Conservation (phyloP, 2,329 filamentous ascomycete genomes). For the Cryphonectria japonica region DNA sequence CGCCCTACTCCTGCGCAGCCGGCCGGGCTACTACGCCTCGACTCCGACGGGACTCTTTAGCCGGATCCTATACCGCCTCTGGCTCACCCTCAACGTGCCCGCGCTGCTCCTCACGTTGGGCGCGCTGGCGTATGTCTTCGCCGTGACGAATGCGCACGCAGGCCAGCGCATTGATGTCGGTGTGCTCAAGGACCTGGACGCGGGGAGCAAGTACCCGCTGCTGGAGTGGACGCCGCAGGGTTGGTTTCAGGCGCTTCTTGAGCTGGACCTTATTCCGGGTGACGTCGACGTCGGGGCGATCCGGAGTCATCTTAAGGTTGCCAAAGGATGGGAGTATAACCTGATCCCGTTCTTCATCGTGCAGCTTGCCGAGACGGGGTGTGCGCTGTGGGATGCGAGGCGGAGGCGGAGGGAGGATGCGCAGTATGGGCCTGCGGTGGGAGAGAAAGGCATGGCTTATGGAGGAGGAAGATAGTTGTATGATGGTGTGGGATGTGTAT, state of each 20-base stretch:
- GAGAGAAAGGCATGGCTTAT: background rate
- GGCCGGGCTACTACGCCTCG: constrained; percentile 32
- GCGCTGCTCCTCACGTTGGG: constrained; percentile 41
- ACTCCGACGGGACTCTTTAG: constrained; percentile 21
- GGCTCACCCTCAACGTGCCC: constrained; percentile 41
- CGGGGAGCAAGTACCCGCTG: constrained; percentile 37
- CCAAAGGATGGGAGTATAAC: constrained; percentile 28
- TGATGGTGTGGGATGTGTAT: background rate
- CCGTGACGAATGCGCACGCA: constrained; percentile 36
- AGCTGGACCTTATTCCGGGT: constrained; percentile 35
- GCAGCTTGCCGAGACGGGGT: constrained; percentile 24
- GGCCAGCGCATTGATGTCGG: constrained; percentile 40
- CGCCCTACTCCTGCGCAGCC: constrained; percentile 37
- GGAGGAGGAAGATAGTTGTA: background rate
- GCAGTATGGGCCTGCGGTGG: background rate
- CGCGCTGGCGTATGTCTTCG: constrained; percentile 44
- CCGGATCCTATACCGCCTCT: constrained; percentile 39
- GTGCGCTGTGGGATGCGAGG: constrained; percentile 20
- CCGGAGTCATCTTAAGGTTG: constrained; percentile 9
- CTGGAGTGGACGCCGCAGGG: constrained; percentile 45
- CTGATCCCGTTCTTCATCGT: constrained; percentile 28
- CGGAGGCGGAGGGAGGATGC: constrained; percentile 11
- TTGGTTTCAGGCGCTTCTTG: constrained; percentile 43
- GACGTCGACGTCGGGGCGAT: constrained; percentile 14
- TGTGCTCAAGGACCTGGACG: constrained; percentile 31